Percentiles rank a stretch among this genome's conserved stretches.
Evolutionary conservation across 768 basidiomycete genomes (phyloP).

Genomic region (Hericium coralloides): DNA sequence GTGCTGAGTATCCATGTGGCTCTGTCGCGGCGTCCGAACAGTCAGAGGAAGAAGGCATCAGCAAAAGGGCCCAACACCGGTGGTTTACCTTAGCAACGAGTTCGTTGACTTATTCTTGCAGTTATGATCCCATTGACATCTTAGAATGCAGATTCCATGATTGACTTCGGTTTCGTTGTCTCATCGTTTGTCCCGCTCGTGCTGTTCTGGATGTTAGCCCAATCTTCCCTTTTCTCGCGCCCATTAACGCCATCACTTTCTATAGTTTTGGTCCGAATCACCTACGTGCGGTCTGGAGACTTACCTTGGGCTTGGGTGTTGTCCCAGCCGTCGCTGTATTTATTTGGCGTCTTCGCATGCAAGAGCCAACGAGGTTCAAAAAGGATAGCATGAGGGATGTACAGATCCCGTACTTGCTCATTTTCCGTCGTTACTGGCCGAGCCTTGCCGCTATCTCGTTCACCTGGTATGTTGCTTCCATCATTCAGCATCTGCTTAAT

Average conservation of each 20-base stretch:
- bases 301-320: slow-evolving; percentile 77
- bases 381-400: slow-evolving; percentile 73
- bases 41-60: slow-evolving; percentile 74
- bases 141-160: slow-evolving; percentile 58
- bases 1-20: slow-evolving; percentile 87
- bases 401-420: slow-evolving; percentile 65
- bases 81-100: slow-evolving; percentile 90
- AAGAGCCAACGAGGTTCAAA: slow-evolving; percentile 66
- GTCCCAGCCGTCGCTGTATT: slow-evolving; percentile 78
- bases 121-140: slow-evolving; percentile 1
- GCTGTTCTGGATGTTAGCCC: slow-evolving; percentile 75
- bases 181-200: slow-evolving; percentile 78
- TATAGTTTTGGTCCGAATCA: slow-evolving; percentile 67
- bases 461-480: slow-evolving; percentile 48
- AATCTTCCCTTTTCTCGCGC: not conserved
- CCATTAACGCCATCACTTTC: not conserved
- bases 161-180: slow-evolving; percentile 76
- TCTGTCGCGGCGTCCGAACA: slow-evolving; percentile 86
- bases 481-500: not conserved
- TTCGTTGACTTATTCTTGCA: slow-evolving; percentile 25
- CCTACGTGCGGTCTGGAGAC: slow-evolving; percentile 79
- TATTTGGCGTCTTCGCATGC: slow-evolving; percentile 80
- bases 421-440: slow-evolving; percentile 74
- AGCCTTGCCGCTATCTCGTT: slow-evolving; percentile 66
- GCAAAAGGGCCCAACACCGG: slow-evolving; percentile 72